Conservation (phyloP, 768 basidiomycete genomes). For the Fomitopsis pulvina region DNA sequence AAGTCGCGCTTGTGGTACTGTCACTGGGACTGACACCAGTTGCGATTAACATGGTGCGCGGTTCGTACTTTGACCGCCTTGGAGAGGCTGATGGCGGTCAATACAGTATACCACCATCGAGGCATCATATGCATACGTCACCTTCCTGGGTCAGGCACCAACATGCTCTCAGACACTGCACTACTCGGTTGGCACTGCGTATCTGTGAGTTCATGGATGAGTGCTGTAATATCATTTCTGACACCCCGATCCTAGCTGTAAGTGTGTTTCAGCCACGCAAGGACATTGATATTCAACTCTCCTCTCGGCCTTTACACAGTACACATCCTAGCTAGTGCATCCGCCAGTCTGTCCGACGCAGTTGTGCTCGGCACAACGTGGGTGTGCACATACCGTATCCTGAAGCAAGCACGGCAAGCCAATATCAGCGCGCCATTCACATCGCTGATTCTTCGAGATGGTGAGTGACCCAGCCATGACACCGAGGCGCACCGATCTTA, state of each 20-base stretch:
- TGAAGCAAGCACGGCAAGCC: not conserved
- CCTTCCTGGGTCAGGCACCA: not conserved
- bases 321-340: not conserved
- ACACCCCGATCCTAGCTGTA: not conserved
- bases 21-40: not conserved
- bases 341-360: not conserved
- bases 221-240: not conserved
- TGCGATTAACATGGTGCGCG: not conserved
- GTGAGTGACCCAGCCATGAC: not conserved
- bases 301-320: not conserved
- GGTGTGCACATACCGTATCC: constrained; percentile 2
- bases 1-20: not conserved
- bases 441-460: constrained; percentile 3
- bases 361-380: constrained; percentile 4
- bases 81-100: not conserved
- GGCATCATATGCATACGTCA: not conserved
- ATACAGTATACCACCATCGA: not conserved
- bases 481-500: not conserved
- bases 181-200: not conserved
- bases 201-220: not conserved
- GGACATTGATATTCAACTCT: too few relatives aligned
- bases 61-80: not conserved
- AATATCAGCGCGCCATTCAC: not conserved
- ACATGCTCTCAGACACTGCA: not conserved
- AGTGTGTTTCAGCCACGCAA: not conserved